Conservation (phyloP, 352 stramenopile species). For the Phytophthora sp. region DNA sequence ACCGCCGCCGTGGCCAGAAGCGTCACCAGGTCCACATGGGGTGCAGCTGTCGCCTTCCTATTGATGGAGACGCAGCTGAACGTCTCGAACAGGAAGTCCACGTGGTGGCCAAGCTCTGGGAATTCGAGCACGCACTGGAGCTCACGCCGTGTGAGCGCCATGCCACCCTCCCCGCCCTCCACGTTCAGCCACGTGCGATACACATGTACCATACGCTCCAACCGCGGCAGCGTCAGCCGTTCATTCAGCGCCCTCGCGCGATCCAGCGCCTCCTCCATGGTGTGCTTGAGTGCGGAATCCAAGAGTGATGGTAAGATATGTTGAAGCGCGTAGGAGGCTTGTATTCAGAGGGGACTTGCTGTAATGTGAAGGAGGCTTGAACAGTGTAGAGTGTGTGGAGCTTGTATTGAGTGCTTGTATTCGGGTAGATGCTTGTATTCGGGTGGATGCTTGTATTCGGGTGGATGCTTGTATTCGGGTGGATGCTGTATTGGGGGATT, state of each 20-base stretch:
- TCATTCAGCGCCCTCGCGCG: constrained; percentile 49
- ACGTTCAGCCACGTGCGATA: constrained; percentile 64
- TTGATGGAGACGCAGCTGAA: constrained; percentile 35
- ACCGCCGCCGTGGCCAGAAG: constrained; percentile 52
- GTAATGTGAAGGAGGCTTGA: no score
- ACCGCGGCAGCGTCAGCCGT: constrained; percentile 46
- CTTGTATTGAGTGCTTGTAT: no score
- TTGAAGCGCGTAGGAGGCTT: no score
- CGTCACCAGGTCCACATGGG: constrained; percentile 64
- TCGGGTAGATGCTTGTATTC: no score
- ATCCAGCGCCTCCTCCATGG: constrained; percentile 43
- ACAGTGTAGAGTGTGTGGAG: no score
- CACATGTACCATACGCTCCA: constrained; percentile 64
- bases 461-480: no score
- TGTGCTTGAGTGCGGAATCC: constrained; percentile 18
- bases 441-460: no score
- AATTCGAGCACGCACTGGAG: constrained; percentile 70
- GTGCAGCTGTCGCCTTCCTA: not conserved
- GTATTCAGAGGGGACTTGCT: no score
- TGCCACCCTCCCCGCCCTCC: constrained; percentile 59
- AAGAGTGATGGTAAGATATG: constrained; percentile 24
- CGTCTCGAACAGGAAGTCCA: constrained; percentile 60
- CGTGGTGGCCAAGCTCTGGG: constrained; percentile 28
- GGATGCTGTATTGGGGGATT: no score
- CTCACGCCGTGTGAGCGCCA: constrained; percentile 66